Base-by-base conservation (phyloP, 1,284 basidiomycete genomes). In the Leccinum subfulvum region DNA sequence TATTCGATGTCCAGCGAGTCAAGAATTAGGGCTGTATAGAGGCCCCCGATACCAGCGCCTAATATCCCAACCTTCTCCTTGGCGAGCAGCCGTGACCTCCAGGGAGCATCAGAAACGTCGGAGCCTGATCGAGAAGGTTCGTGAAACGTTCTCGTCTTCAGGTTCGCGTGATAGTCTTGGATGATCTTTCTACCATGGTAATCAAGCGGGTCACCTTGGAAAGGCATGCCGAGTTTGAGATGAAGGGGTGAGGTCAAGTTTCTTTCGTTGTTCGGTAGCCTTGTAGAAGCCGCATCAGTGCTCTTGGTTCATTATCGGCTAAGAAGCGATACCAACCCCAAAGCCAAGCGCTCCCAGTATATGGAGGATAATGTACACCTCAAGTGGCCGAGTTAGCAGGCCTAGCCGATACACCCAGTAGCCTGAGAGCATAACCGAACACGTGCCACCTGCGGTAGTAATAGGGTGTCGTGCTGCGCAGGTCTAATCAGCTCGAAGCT, bases 1-100 rank as follows among this genome's bases (percentile, higher is more conserved):
- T 75, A 79, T 1, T 63, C 18, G 56, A 79, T 75, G 11, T 66
- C 68, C 14, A 75, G 68, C 3, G 59, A 64, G 13, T 79, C 69
- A 9, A 79, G 72, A 0, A 78, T 75, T 60, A 77, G 65, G 18
- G 75, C 77, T 0, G 73, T 63, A 61, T 78, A 79, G 13, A 78
- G 64, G 16, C 78, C 77, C 13, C 77, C 77, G 6, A 72, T 66
- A 3, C 76, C 75, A 41, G 69, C 69, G 3, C 69, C 67, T 4
- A 70, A 10, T 10, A 68, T 70, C 18, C 69, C 69, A 14, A 68
- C 66, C 23, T 60, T 68, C 4, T 39, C 0, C 6, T 23, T 6
- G 4, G 33, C 56, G 2, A 35, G 14, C 41, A 18, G 41, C 16
- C 14, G 28, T 18, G 44, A 47, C 8, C 13, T 44, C 14, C 35